Evolutionary conservation across 75 land plant species (phyloP).

Genomic region (Picea glauca): DNA sequence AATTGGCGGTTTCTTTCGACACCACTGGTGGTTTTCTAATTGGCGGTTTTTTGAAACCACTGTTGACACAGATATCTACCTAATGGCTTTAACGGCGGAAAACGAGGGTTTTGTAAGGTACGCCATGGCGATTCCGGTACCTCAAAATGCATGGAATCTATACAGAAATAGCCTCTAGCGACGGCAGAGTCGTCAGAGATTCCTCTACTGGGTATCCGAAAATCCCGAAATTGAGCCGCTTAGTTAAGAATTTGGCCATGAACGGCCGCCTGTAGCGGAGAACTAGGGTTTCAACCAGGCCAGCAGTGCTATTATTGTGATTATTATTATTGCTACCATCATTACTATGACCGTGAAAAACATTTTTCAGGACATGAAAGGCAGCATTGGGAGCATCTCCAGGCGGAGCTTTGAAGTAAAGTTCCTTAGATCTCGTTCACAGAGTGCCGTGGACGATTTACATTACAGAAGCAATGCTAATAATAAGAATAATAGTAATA

Average conservation of each 20-base stretch:
- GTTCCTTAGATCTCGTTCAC: background rate
- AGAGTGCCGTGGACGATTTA: background rate
- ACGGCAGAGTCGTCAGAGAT: background rate
- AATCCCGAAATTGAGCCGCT: background rate
- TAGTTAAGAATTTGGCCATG: background rate
- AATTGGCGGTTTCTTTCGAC: too few relatives aligned
- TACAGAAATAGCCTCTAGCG: too few relatives aligned
- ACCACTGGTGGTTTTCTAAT: too few relatives aligned
- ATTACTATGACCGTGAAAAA: background rate
- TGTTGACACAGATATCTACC: too few relatives aligned
- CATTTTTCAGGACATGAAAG: constrained; percentile 1
- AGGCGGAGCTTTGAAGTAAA: background rate
- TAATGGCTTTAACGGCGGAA: too few relatives aligned
- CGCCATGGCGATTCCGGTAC: background rate
- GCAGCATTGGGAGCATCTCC: background rate
- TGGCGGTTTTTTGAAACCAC: too few relatives aligned
- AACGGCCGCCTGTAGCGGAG: background rate
- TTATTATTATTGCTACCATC: background rate
- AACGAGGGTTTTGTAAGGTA: background rate
- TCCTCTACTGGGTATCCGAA: background rate
- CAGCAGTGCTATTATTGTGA: background rate
- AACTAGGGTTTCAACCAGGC: background rate
- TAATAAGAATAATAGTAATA: background rate
- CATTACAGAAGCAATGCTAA: background rate
- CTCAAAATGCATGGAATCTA: background rate